A percentile compares a stretch with the other conserved stretches of the same genome.
phyloP scores from a whole-genome alignment of 306 rosid species.

The Cicer pinnatifidum region DNA sequence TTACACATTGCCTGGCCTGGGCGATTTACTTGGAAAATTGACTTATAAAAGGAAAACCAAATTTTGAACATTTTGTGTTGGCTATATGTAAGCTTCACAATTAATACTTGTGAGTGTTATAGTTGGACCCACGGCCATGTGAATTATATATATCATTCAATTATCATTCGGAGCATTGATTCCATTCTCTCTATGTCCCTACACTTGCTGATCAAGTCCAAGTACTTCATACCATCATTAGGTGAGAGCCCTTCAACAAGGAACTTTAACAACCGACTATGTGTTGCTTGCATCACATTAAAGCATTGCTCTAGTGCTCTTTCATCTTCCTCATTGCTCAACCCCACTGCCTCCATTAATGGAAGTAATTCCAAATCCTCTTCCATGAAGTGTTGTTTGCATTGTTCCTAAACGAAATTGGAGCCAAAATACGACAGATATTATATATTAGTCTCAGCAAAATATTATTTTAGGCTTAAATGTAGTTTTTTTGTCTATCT shows the following conservation, averaged over 20 bases:
- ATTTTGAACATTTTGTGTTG: not conserved
- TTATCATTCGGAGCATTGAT: constrained; percentile 45
- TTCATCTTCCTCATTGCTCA: constrained; percentile 58
- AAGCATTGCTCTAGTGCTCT: constrained; percentile 59
- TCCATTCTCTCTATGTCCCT: constrained; percentile 51
- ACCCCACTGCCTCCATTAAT: constrained; percentile 73
- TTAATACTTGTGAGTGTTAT: constrained; percentile 1
- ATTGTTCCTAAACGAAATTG: constrained; percentile 55
- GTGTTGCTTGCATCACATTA: constrained; percentile 78
- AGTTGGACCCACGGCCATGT: constrained; percentile 23
- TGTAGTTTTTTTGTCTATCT: too few species aligned
- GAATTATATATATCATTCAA: constrained; percentile 29
- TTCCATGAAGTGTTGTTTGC: constrained; percentile 67
- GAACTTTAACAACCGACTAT: constrained; percentile 62
- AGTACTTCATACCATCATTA: constrained; percentile 66
- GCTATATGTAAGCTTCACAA: not conserved
- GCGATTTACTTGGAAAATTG: not conserved
- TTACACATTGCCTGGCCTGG: not conserved
- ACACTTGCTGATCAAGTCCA: constrained; percentile 63
- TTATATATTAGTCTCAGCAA: too few species aligned
- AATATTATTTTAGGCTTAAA: too few species aligned
- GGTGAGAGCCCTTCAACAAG: constrained; percentile 72
- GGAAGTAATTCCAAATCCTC: constrained; percentile 73
- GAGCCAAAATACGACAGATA: not conserved
- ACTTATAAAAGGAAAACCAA: not conserved